Evolutionary conservation across 495 filamentous ascomycete genomes (phyloP).

Genomic region (Xeromyces bisporus): DNA sequence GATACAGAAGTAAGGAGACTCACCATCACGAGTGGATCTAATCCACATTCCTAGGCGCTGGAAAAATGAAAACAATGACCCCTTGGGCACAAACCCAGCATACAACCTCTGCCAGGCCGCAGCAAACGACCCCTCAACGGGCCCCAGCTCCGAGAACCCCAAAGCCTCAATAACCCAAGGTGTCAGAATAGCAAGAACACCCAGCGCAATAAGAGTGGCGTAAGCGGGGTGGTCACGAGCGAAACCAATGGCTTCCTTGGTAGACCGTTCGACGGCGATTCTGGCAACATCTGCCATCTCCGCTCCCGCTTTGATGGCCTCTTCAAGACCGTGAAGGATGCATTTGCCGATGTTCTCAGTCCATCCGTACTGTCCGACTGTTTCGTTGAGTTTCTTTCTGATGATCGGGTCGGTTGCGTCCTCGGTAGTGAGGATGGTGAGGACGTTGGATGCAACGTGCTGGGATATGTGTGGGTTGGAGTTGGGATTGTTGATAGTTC

Average conservation of each 20-base stretch:
- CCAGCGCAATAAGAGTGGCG: conserved; percentile 32
- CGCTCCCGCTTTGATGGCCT: conserved; percentile 13
- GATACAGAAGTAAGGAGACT: no score
- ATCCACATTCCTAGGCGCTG: conserved; percentile 39
- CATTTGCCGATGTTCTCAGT: conserved; percentile 18
- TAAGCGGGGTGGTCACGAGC: conserved; percentile 27
- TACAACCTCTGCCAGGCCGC: conserved; percentile 27
- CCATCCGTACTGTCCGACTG: conserved; percentile 14
- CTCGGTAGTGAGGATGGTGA: background rate
- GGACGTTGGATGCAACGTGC: background rate
- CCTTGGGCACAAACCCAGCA: conserved; percentile 27
- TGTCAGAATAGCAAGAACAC: conserved; percentile 25
- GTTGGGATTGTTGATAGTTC: background rate
- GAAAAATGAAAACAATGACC: conserved; percentile 32
- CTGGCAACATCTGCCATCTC: conserved; percentile 16
- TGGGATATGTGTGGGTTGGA: background rate
- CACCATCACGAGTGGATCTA: no score
- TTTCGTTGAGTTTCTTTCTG: background rate
- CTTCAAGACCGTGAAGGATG: conserved; percentile 16
- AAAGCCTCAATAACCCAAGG: conserved; percentile 29
- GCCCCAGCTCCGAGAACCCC: conserved; percentile 33
- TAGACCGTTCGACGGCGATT: conserved; percentile 17
- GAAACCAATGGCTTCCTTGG: conserved; percentile 17
- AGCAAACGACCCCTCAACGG: conserved; percentile 29
- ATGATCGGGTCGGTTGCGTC: background rate